These are phyloP conservation scores for Aureobasidium sp. DNA, from an alignment of 2,329 filamentous ascomycete genomes.

Conservation along the genomic window DNA sequence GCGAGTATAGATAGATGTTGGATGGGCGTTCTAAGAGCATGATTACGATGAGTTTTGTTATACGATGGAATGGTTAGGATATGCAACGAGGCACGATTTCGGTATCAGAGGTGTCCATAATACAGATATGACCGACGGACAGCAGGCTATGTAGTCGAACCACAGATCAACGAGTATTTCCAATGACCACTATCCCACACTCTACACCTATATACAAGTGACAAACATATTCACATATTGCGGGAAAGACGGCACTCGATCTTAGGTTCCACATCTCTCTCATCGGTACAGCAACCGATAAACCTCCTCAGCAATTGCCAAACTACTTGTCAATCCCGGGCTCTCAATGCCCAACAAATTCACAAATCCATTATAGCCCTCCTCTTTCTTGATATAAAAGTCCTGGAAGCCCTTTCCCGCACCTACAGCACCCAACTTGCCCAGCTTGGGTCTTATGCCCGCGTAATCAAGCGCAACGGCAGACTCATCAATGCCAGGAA, in stretches of 20 bases:
- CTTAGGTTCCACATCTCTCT: neutral
- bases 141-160: neutral
- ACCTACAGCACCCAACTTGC: conserved; percentile 50
- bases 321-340: conserved; percentile 75
- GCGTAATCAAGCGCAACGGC: conserved; percentile 76
- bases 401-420: conserved; percentile 64
- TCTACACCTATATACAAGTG: too few relatives aligned
- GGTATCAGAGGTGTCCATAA: conserved; percentile 1
- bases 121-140: conserved; percentile 1
- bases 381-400: conserved; percentile 70
- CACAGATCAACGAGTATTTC: neutral
- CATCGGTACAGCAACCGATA: conserved; percentile 42
- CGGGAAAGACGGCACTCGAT: too few relatives aligned
- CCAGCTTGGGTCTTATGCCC: conserved; percentile 83
- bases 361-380: conserved; percentile 73
- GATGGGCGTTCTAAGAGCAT: neutral
- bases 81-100: neutral
- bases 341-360: conserved; percentile 92
- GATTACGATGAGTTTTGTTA: neutral
- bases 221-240: neutral
- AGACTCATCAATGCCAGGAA: conserved; percentile 61
- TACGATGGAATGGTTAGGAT: neutral
- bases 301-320: conserved; percentile 81
- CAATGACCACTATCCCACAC: too few relatives aligned
- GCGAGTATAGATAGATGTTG: neutral